Evolutionary conservation across 345 rosid species (phyloP), one percentile per base, ranked within the genome.

Genomic region (Hypericum androsaemum): DNA sequence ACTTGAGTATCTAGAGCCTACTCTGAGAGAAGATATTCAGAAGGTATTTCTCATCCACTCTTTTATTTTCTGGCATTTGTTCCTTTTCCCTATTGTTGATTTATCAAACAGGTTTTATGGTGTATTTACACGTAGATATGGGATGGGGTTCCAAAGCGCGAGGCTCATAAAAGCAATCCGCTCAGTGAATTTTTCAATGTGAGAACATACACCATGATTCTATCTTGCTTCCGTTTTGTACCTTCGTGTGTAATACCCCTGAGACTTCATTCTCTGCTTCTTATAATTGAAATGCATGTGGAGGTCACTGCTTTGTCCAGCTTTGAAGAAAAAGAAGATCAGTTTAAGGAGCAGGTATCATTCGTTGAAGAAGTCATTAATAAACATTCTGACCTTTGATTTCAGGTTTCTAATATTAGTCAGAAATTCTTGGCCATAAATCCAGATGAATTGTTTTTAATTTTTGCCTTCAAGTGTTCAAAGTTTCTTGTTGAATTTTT

Each of bases 271-370:
- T 43, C 12, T 50, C n/a, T n/a, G 45, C 41, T 56, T 44, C 15
- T 52, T 22, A 40, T 56, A 6, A 16, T 46, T 61, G 22, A 15
- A 15, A 35, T 63, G 47, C 63, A 69, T 68, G 69, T 63, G 41
- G 68, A 63, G 64, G 62, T 69, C 53, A 63, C 61, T 59, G 73
- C 73, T 39, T 59, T 69, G 60, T 46, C 73, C 38, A 59, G 68
- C 62, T 69, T 58, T 63, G 69, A 69, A 69, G 68, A 63, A 47
- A 64, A 69, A 51, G 73, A 69, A 59, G 54, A 63, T 14, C 61
- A 69, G 50, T 69, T 69, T 41, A 59, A 63, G 50, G 61, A 59
- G 55, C 61, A 69, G 73, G 73, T 69, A 59, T n/a, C n/a, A n/a
- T 17, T 16, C 13, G 11, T 49, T 12, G 12, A 6, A 8, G 6